Conservation (phyloP, 495 filamentous ascomycete species). For the Podospora pseudocomata region DNA sequence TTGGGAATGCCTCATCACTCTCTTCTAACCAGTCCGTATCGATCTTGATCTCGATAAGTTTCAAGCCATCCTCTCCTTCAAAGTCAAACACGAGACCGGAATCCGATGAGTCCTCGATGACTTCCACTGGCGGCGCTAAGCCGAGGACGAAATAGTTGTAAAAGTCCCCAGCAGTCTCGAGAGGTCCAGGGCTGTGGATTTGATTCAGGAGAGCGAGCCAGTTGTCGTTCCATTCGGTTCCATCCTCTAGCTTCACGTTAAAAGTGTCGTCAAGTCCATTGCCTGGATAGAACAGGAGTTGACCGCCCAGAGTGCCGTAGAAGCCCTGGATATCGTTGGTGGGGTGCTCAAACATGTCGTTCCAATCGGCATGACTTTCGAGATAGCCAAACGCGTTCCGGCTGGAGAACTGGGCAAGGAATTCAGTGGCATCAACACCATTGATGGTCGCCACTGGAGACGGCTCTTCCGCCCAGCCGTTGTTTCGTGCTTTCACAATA, state of each 20-base stretch:
- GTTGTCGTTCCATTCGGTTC: slow-evolving; percentile 25
- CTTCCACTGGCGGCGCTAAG: slow-evolving; percentile 26
- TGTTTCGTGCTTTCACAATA: slow-evolving; percentile 3
- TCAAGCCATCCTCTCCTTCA: not conserved
- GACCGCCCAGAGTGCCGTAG: slow-evolving; percentile 38
- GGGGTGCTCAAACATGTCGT: slow-evolving; percentile 46
- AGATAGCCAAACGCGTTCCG: slow-evolving; percentile 39
- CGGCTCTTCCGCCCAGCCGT: slow-evolving; percentile 18
- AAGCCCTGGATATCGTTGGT: slow-evolving; percentile 40
- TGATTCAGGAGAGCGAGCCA: slow-evolving; percentile 41
- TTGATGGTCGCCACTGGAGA: slow-evolving; percentile 49
- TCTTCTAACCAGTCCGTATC: not conserved
- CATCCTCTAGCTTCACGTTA: slow-evolving; percentile 41
- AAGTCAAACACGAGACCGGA: not conserved
- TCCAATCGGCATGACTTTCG: slow-evolving; percentile 51
- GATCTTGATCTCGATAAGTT: not conserved
- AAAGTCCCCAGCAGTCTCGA: slow-evolving; percentile 49
- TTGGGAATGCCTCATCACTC: slow-evolving; percentile 29
- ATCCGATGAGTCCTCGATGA: not conserved
- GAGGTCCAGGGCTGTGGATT: slow-evolving; percentile 35
- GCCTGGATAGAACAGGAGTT: slow-evolving; percentile 47
- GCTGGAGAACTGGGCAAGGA: slow-evolving; percentile 41
- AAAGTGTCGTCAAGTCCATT: slow-evolving; percentile 28
- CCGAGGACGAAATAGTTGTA: slow-evolving; percentile 51
- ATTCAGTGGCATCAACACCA: slow-evolving; percentile 37